Evolutionary conservation across 2,329 filamentous ascomycete genomes (phyloP), one percentile per base, ranked within the genome.

Genomic region (Aspergillus vadensis): DNA sequence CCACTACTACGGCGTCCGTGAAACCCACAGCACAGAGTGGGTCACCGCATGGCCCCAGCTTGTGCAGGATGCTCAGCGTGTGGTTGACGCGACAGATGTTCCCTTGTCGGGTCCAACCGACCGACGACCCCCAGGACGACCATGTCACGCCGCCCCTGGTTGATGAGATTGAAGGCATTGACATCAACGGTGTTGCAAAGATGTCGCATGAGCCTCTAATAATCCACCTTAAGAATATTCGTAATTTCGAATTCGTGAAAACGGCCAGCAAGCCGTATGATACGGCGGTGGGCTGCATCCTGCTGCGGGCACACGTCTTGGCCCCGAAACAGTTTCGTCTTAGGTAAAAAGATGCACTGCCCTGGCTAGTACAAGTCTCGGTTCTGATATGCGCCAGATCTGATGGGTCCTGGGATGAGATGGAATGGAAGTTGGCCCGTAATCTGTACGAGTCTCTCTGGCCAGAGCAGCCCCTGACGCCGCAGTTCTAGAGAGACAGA

Each of bases 191-290:
- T 0, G 44, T 58, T 10, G 48, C 21, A 9, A 25, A 55, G 1
- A 21, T 60, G 9, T 48, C 36, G 0, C 43, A 63, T 23, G 65
- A 67, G 36, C 25, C 23, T 3, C 59, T 67, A 15, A 36, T 49
- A 2, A 48, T 67, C n/a, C 15, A 48, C 21, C 6, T 3, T 0
- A 7, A n/a, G 8, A 41, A 52, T 14, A 15, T 32, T 1, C 41
- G 38, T 0, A 2, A 10, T 0, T 55, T 36, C 23, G 30, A 7
- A 10, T 65, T 58, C 36, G 59, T 60, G 44, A 69, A 67, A 27
- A 70, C 68, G 1, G 56, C 14, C 1, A 25, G 12, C 2, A 64
- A 54, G 51, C 62, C 65, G 10, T 69, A 69, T 15, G 65, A 69
- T 53, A n/a, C 36, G 21, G 67, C 67, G 4, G 63, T 67, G 14